Evolutionary conservation across 176 grass and related monocot genomes (phyloP).

Genomic region (Eleusine indica): DNA sequence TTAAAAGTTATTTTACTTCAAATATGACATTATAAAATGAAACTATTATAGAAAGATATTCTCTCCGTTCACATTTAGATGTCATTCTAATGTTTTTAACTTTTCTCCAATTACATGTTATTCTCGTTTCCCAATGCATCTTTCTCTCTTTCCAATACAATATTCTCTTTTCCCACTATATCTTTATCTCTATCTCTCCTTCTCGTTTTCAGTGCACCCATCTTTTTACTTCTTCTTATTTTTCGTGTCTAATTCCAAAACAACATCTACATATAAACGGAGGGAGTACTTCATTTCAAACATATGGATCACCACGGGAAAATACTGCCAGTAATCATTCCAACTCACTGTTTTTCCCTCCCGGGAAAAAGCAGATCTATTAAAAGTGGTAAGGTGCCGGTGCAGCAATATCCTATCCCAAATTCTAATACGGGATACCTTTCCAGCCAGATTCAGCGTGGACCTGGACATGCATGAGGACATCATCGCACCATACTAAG

Average conservation of each 20-base stretch:
- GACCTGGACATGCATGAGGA: constrained; percentile 16
- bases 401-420: not conserved
- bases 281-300: not conserved
- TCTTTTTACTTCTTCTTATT: too few species aligned
- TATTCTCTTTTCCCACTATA: too few species aligned
- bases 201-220: too few species aligned
- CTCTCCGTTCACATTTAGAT: too few species aligned
- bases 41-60: not conserved
- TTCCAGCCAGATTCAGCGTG: constrained; percentile 40
- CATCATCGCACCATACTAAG: not conserved
- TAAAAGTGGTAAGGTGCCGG: not conserved
- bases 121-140: too few species aligned
- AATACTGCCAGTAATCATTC: not conserved
- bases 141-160: too few species aligned
- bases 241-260: too few species aligned
- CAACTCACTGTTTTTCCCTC: not conserved
- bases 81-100: too few species aligned
- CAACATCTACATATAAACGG: too few species aligned
- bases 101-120: too few species aligned
- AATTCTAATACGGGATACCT: constrained; percentile 8
- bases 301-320: not conserved
- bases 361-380: not conserved
- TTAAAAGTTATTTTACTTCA: not conserved
- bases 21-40: not conserved
- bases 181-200: too few species aligned